Base-by-base conservation (phyloP, 768 basidiomycete genomes). In the Coprinellus micaceus region DNA sequence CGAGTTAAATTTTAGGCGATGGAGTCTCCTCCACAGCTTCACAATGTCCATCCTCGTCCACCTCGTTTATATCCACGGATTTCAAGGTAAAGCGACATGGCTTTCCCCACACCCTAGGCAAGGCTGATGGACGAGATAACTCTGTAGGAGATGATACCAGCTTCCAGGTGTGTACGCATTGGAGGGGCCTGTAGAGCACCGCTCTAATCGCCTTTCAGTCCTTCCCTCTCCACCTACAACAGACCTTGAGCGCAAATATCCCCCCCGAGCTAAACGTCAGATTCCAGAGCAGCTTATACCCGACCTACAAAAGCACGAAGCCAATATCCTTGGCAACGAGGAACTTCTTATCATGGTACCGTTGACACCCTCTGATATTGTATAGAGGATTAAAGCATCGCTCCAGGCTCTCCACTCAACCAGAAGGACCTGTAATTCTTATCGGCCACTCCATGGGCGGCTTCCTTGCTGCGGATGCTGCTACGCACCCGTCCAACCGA, bases 391-490 rank as follows among this genome's bases (percentile, higher is more conserved):
- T 39, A 44, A 56, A 43, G 44, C 44, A 33, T 40, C 15, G 26
- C 28, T n/a, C 13, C 45, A 83, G 82, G 83, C 73, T 84, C 7
- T 64, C 71, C 17, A 82, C 78, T 5, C 82, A 82, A 62, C 80
- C 80, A 19, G 72, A 76, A 3, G 83, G 82, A 1, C 80, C 78
- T 29, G 79, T 83, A 11, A 82, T 84, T 47, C 69, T 84, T 1
- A 30, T 82, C 2, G 81, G 76, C 1, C 83, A 84, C 63, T 84
- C 83, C 4, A 83, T 84, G 83, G 83, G 83, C 19, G 83, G 83
- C 2, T 71, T 84, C 4, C 71, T 84, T 1, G 82, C 79, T 4
- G 82, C 81, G 3, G 82, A 83, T 41, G 82, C 82, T 1, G 82
- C 80, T 1, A 78, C 75, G 0, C 69, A 78, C 56, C 53, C 66